Evolutionary conservation across 2,329 filamentous ascomycete genomes (phyloP), one percentile per base, ranked within the genome.

Genomic region (Penicillium sp.): DNA sequence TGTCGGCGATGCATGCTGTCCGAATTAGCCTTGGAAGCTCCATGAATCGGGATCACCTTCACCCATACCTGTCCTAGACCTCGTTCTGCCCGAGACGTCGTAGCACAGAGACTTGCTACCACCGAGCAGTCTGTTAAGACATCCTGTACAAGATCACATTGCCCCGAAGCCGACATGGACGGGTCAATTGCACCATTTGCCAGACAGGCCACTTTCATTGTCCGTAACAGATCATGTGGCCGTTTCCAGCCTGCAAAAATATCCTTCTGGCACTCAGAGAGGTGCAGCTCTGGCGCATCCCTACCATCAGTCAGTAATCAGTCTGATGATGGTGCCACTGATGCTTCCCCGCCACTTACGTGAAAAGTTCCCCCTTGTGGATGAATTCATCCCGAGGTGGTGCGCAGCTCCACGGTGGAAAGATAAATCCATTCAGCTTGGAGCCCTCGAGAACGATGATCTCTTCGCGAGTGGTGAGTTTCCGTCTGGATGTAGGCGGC

Each of bases 41-140:
- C 9, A 25, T n/a, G 4, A 12, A n/a, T 3, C 12, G 2, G 13
- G 4, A 16, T n/a, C 8, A 33, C 46, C n/a, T 28, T 13, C 31
- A 18, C 13, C 30, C 41, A 22, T 75, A 89, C 87, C 67, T 84
- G 83, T 31, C 79, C 77, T 67, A 86, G 80, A 2, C 86, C 86
- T 14, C 83, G 83, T 53, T 84, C 79, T 8, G 84, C 78, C 55
- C 88, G 80, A 34, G 84, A 84, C 52, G 86, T 84, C 19, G 82
- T 85, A 22, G 91, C 90, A 65, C 91, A 96, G 5, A 99, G 78
- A 66, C 93, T 96, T 13, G 93, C 93, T 25, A 99, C 92, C 3
- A 99, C 92, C 1, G 93, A 97, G 66, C 93, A 99, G 68, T 99
- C 93, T 0, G 92, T 95, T 4, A 92, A 91, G 51, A 95, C 84